These are phyloP conservation scores for Pseudocercospora pini-densiflorae DNA, from an alignment of 2,329 filamentous ascomycete genomes.

Conservation along the genomic window DNA sequence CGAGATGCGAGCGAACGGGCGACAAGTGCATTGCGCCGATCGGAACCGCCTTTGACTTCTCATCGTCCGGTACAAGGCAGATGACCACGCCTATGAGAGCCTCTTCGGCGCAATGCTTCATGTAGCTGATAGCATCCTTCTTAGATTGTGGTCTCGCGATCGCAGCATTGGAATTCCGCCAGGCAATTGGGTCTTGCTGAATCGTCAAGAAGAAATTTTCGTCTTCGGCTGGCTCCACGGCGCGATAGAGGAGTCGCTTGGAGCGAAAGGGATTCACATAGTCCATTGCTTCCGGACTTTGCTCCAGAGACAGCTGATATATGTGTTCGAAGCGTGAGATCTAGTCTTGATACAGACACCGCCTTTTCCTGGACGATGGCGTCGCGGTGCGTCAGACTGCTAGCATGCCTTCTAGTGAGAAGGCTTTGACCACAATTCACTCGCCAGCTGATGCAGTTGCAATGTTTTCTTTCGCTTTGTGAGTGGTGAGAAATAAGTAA, in stretches of 20 bases:
- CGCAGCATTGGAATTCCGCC: conserved; percentile 23
- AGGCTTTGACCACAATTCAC: neutral
- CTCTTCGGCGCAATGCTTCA: conserved; percentile 30
- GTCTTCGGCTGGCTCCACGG: conserved; percentile 37
- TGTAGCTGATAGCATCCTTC: conserved; percentile 35
- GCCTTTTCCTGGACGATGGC: neutral
- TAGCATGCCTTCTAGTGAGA: neutral
- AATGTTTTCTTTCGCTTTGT: neutral
- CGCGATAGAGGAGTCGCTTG: conserved; percentile 46
- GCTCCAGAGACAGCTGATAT: neutral
- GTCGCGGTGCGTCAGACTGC: neutral
- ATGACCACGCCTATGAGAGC: conserved; percentile 45
- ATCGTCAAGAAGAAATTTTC: conserved; percentile 36
- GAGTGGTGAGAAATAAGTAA: no score
- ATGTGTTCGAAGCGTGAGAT: neutral
- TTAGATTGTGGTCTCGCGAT: conserved; percentile 40
- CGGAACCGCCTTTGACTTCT: conserved; percentile 26
- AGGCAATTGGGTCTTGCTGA: conserved; percentile 25
- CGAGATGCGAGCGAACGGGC: conserved; percentile 19
- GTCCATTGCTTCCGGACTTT: neutral
- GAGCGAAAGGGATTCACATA: conserved; percentile 41
- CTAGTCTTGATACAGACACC: neutral
- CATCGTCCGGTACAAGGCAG: conserved; percentile 37
- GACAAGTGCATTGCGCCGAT: conserved; percentile 43
- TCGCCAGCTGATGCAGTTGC: neutral